Base-by-base conservation (phyloP, 1,284 basidiomycete genomes). In the Pisolithus thermaeus region DNA sequence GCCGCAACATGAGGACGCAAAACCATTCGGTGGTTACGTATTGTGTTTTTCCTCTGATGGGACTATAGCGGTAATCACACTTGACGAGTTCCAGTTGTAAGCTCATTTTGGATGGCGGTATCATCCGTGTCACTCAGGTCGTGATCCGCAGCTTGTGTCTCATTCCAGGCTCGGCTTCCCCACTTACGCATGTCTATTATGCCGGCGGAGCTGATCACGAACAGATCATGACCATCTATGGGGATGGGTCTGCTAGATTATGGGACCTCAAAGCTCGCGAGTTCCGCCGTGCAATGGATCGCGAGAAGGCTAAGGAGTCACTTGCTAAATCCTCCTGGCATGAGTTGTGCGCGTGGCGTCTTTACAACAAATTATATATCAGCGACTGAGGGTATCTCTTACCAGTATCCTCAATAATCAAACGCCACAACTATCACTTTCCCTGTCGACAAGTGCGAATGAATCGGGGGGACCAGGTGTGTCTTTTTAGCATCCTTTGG, bases 201-300 rank as follows among this genome's bases (percentile, higher is more conserved):
- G 78, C 81, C 2, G 83, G 77, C 14, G 63, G 63, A 18, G 63
- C 64, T 40, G 64, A 65, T 16, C 64, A 63, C 20, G 78, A 88
- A 51, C 85, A 91, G 57, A 69, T 98, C 25, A 64, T 97, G 45
- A 70, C 96, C 6, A 71, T 87, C 1, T 98, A 97, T 64, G 75
- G 76, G 2, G 85, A 91, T 56, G 81, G 80, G 3, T 82, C 87
- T 51, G 89, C 90, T 3, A 76, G 96, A 28, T 70, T 95, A 1
- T 99, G 96, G 93, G 90, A 97, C 63, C 72, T 88, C n/a, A 80
- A 83, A 53, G 87, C 85, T 0, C 79, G 81, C 48, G 93, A 97
- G 63, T 87, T 98, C 59, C 81, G 92, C 73, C 74, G 94, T 38
- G 90, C 92, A 0, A 90, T 92, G 73, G 79, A 77, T 3, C 62